Conservation (phyloP, 2,329 filamentous ascomycete species). For the Stachybotrys elegans region DNA sequence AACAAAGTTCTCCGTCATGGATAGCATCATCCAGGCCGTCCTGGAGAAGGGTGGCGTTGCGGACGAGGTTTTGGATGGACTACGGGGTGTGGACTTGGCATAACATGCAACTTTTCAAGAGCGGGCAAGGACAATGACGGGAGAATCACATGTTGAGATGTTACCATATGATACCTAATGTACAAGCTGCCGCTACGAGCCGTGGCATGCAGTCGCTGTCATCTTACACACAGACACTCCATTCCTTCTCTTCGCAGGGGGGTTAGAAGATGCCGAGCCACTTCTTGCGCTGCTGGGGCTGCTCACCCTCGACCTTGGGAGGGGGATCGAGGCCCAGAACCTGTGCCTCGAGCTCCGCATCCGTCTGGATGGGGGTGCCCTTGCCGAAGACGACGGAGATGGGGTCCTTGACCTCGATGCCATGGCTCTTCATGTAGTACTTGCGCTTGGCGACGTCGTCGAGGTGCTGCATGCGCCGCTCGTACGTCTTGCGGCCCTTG, state of each 20-base stretch:
- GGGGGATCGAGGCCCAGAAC: slow-evolving; percentile 30
- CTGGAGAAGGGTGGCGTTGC: slow-evolving; percentile 74
- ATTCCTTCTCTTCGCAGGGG: background rate
- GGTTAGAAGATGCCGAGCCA: slow-evolving; percentile 76
- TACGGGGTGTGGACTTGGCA: slow-evolving; percentile 69
- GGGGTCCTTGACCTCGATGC: slow-evolving; percentile 60
- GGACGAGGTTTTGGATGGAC: slow-evolving; percentile 76
- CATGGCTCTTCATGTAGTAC: slow-evolving; percentile 82
- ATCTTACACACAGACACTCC: no score
- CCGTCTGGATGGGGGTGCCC: slow-evolving; percentile 26
- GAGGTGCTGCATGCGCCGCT: slow-evolving; percentile 66
- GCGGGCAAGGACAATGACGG: no score
- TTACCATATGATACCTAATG: slow-evolving; percentile 3
- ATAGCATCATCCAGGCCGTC: slow-evolving; percentile 70
- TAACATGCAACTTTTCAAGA: slow-evolving; percentile 24
- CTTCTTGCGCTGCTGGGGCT: slow-evolving; percentile 55
- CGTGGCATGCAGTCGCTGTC: no score
- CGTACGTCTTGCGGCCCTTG: slow-evolving; percentile 60
- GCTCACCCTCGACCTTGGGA: slow-evolving; percentile 16
- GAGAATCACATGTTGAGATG: background rate
- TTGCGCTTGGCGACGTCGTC: slow-evolving; percentile 86
- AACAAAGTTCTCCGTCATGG: slow-evolving; percentile 68
- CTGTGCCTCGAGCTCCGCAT: slow-evolving; percentile 29
- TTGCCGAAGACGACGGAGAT: slow-evolving; percentile 42
- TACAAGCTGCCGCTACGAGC: background rate